Evolutionary conservation across 1,284 basidiomycete genomes (phyloP).

Genomic region (Cutaneotrichosporon curvatum): DNA sequence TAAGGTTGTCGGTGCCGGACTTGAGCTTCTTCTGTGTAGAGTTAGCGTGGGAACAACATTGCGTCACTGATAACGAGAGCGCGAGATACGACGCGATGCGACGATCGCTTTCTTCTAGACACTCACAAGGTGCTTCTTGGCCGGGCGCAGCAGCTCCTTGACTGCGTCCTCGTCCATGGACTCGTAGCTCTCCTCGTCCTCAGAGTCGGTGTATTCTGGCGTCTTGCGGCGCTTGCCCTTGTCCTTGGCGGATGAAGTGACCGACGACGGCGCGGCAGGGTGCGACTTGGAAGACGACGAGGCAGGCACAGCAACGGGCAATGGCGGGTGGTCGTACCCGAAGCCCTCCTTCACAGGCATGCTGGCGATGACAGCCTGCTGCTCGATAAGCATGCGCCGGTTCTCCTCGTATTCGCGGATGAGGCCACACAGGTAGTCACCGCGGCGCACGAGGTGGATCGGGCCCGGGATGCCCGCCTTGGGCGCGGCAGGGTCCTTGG

Average conservation of each 20-base stretch:
- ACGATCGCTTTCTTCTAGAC: too few species aligned
- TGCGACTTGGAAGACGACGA: neutral
- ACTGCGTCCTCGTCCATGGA: conserved; percentile 95
- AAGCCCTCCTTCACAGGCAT: conserved; percentile 42
- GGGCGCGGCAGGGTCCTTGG: conserved; percentile 31
- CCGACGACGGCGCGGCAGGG: neutral
- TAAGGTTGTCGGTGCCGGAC: conserved; percentile 82
- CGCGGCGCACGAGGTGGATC: conserved; percentile 93
- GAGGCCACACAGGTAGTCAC: conserved; percentile 80
- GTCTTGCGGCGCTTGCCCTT: conserved; percentile 73
- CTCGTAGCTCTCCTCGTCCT: conserved; percentile 64
- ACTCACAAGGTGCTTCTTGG: conserved; percentile 88
- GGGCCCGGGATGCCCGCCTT: conserved; percentile 70
- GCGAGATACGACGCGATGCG: too few species aligned
- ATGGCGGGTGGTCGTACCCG: conserved; percentile 34
- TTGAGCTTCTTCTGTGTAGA: conserved; percentile 80
- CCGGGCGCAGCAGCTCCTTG: conserved; percentile 92
- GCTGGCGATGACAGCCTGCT: conserved; percentile 52
- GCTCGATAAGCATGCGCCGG: conserved; percentile 57
- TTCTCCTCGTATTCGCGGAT: conserved; percentile 90
- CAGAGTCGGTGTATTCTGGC: conserved; percentile 85
- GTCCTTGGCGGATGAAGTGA: conserved; percentile 27
- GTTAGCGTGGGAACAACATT: conserved; percentile 1
- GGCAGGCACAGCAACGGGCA: conserved; percentile 13
- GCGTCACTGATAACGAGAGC: neutral